Evolutionary conservation across 73 alveolate species (phyloP).

Genomic region (Breviolum minutum): DNA sequence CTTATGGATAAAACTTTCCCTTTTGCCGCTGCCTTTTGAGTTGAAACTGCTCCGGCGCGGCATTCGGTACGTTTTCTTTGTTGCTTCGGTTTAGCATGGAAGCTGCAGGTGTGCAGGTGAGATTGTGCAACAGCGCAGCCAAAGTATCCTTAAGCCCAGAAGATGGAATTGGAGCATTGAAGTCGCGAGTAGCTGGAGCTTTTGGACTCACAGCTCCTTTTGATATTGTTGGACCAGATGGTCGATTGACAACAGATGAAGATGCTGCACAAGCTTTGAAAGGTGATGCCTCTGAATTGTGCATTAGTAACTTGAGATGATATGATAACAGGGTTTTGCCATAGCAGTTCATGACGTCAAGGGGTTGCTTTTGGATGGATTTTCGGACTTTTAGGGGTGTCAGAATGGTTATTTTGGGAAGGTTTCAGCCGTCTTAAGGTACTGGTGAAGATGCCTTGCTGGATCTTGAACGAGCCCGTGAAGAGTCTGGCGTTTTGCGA

Average conservation of each 20-base stretch:
- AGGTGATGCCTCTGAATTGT: not conserved
- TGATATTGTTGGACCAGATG: slow-evolving; percentile 69
- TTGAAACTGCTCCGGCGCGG: too few species aligned
- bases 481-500: slow-evolving; percentile 74
- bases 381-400: too few species aligned
- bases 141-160: slow-evolving; percentile 25
- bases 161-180: slow-evolving; percentile 64
- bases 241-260: slow-evolving; percentile 57
- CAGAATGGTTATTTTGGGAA: too few species aligned
- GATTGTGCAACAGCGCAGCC: slow-evolving; percentile 28
- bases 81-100: not conserved
- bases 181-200: slow-evolving; percentile 60
- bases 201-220: slow-evolving; percentile 50
- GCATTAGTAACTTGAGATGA: not conserved
- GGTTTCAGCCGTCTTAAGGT: not conserved
- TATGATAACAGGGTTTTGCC: not conserved
- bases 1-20: too few species aligned
- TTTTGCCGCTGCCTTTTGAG: too few species aligned
- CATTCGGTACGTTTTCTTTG: not conserved
- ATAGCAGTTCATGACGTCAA: not conserved
- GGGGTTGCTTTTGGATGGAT: not conserved
- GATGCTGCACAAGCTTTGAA: slow-evolving; percentile 25
- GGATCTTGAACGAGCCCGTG: slow-evolving; percentile 86
- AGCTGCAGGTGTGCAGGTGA: slow-evolving; percentile 30
- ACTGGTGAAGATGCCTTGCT: slow-evolving; percentile 73